These are phyloP conservation scores for Erigeron canadensis DNA, from an alignment of 129 eudicot genomes.

Conservation along the genomic window DNA sequence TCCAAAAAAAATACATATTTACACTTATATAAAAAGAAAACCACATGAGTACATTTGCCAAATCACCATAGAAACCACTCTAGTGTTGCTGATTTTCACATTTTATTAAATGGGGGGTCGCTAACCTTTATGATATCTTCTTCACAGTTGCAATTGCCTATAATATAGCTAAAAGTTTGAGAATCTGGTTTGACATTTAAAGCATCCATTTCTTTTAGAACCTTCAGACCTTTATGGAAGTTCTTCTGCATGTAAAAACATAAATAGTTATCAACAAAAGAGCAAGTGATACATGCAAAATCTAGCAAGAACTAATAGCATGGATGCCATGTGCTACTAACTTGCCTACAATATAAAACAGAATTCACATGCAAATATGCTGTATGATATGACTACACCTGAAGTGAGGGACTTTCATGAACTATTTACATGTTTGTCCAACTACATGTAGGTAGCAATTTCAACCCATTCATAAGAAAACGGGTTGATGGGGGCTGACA, in stretches of 20 bases:
- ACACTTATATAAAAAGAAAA: background rate
- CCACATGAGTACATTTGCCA: background rate
- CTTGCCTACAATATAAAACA: conserved; percentile 1
- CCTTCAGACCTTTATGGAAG: conserved; percentile 47
- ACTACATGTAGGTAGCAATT: conserved; percentile 3
- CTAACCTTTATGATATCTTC: conserved; percentile 66
- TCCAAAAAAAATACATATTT: background rate
- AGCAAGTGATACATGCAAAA: conserved; percentile 24
- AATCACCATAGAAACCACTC: background rate
- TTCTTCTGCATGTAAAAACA: conserved; percentile 55
- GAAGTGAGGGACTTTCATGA: conserved; percentile 5
- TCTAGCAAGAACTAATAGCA: conserved; percentile 6
- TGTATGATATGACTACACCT: conserved; percentile 8
- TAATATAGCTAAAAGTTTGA: conserved; percentile 77
- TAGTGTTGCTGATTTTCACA: background rate
- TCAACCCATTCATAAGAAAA: conserved; percentile 8
- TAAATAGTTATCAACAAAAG: conserved; percentile 15
- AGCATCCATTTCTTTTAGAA: conserved; percentile 82
- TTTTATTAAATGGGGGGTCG: background rate
- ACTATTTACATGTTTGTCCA: conserved; percentile 6
- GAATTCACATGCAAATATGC: conserved; percentile 17
- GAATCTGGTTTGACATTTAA: conserved; percentile 67
- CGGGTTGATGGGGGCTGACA: background rate
- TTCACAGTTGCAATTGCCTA: conserved; percentile 52
- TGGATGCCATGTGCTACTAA: conserved; percentile 2